These are phyloP conservation scores for Monosporozyma aerobia DNA, from an alignment of 805 yeast species.

Conservation along the genomic window DNA sequence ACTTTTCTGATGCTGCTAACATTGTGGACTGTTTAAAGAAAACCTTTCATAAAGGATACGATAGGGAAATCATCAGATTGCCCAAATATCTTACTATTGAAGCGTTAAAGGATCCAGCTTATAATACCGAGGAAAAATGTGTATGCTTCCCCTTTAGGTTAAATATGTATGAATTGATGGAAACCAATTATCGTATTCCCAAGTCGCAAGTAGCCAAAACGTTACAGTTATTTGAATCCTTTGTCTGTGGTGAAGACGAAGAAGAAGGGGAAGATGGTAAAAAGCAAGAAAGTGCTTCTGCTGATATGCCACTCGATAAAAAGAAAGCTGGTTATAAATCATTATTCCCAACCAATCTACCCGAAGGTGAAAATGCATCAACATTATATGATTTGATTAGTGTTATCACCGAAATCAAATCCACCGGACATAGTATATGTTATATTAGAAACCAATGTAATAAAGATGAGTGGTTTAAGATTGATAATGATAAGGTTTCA, in stretches of 20 bases:
- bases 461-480: constrained; percentile 83
- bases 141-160: constrained; percentile 89
- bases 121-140: constrained; percentile 80
- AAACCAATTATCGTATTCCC: constrained; percentile 43
- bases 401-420: constrained; percentile 80
- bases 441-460: constrained; percentile 64
- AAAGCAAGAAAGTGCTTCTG: background rate
- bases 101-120: constrained; percentile 51
- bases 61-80: constrained; percentile 51
- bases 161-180: constrained; percentile 76
- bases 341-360: constrained; percentile 36
- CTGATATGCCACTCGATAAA: background rate
- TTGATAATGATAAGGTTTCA: constrained; percentile 82
- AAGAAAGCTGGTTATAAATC: background rate
- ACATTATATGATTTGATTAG: constrained; percentile 76
- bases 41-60: constrained; percentile 24
- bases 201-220: background rate
- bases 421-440: constrained; percentile 93
- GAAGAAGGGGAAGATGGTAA: background rate
- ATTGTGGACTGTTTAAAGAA: background rate
- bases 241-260: background rate
- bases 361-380: constrained; percentile 69
- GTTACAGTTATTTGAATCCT: background rate
- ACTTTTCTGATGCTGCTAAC: background rate
- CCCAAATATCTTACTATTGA: constrained; percentile 85